These are phyloP conservation scores for Phanerochaete sordida DNA, from an alignment of 768 basidiomycete genomes.

Conservation along the genomic window DNA sequence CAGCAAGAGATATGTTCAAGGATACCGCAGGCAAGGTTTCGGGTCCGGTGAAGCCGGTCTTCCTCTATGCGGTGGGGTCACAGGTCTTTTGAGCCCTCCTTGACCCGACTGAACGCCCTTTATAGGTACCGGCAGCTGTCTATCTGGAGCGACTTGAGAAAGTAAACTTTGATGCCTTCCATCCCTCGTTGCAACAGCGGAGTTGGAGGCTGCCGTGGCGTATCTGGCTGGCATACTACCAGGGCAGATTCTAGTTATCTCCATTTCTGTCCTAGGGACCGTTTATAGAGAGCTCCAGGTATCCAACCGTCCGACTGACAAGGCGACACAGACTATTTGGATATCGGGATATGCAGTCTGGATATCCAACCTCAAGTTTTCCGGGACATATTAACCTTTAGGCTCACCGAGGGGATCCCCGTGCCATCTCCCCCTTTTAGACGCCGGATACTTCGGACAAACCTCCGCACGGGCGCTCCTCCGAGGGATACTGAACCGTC, in stretches of 20 bases:
- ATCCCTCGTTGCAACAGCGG: constrained; percentile 55
- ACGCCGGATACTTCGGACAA: constrained; percentile 4
- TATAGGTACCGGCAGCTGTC: constrained; percentile 61
- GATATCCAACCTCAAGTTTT: neutral
- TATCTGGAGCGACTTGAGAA: constrained; percentile 66
- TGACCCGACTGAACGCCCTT: constrained; percentile 5
- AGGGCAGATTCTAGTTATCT: constrained; percentile 29
- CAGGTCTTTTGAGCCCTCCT: constrained; percentile 1
- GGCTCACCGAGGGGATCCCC: neutral
- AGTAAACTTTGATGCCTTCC: constrained; percentile 69
- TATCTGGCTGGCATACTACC: constrained; percentile 55
- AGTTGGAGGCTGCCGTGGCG: constrained; percentile 80
- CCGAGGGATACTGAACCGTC: constrained; percentile 10
- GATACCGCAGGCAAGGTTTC: constrained; percentile 52
- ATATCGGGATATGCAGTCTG: neutral
- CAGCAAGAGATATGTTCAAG: constrained; percentile 68
- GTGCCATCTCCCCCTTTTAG: neutral
- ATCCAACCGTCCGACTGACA: neutral
- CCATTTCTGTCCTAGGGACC: neutral
- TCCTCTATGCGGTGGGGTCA: constrained; percentile 63
- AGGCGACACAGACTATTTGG: no score
- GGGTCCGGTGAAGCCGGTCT: constrained; percentile 60
- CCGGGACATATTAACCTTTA: constrained; percentile 4
- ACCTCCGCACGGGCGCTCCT: constrained; percentile 3
- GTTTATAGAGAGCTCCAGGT: neutral